phyloP scores from a whole-genome alignment of 129 eudicot species.

The Chrysanthemum seticuspe region DNA sequence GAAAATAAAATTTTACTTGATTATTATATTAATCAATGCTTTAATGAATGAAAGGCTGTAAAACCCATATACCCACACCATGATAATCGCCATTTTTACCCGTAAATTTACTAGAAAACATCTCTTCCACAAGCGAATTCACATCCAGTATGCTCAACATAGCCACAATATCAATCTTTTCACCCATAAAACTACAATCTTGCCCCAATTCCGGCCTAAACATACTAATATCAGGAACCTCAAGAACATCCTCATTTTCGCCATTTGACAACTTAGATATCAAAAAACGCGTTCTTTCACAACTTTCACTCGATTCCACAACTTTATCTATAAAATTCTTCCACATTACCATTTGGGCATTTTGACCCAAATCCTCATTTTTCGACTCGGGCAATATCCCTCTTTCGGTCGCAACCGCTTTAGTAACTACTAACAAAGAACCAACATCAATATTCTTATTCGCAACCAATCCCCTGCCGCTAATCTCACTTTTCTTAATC shows the following conservation, averaged over 20 bases:
- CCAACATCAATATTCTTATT: slow-evolving; percentile 75
- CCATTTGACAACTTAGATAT: slow-evolving; percentile 59
- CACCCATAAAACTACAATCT: slow-evolving; percentile 25
- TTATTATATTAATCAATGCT: not conserved
- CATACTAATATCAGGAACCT: slow-evolving; percentile 52
- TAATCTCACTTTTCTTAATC: slow-evolving; percentile 78
- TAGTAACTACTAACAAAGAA: slow-evolving; percentile 63
- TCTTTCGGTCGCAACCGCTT: slow-evolving; percentile 79
- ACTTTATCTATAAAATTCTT: slow-evolving; percentile 84
- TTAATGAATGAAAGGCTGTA: not conserved
- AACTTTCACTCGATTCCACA: slow-evolving; percentile 49
- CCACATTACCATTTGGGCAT: slow-evolving; percentile 83
- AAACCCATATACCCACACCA: slow-evolving; percentile 84
- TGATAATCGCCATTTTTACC: slow-evolving; percentile 63
- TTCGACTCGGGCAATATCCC: slow-evolving; percentile 62
- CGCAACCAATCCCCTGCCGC: slow-evolving; percentile 79
- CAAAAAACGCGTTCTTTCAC: slow-evolving; percentile 44
- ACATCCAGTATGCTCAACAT: slow-evolving; percentile 71
- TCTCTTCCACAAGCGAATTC: slow-evolving; percentile 74
- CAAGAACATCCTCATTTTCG: slow-evolving; percentile 62
- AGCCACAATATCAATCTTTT: slow-evolving; percentile 39
- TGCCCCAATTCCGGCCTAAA: slow-evolving; percentile 63
- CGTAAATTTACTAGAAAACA: slow-evolving; percentile 55
- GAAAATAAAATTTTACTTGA: not conserved
- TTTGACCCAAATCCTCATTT: slow-evolving; percentile 44